Evolutionary conservation across 2,329 filamentous ascomycete species (phyloP), one percentile per base, ranked within the genome.

Genomic region (Cyphellophora europaea): DNA sequence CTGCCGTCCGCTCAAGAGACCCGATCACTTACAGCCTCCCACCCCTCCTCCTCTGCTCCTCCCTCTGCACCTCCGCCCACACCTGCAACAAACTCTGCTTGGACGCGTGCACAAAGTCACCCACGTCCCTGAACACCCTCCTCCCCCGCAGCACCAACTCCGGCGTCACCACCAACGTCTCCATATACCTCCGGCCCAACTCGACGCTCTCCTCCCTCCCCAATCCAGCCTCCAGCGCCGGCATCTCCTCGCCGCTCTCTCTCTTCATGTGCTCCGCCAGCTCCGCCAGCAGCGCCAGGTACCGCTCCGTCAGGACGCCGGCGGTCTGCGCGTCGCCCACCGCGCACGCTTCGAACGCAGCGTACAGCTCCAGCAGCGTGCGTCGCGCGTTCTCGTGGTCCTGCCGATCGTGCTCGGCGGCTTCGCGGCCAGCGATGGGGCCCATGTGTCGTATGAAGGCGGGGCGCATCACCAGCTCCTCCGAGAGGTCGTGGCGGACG

Each of bases 401-500:
- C 10, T 10, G n/a, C 6, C 43, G 38, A 32, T 48, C 45, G 21
- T 46, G 45, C 11, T 44, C 37, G 27, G 43, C 41, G 42, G 45
- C 45, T 1, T 37, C 27, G 10, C 27, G 10, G n/a, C 45, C 45
- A 19, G 34, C 27, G 21, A n/a, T 25, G 2, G 27, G 17, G 17
- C 43, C 43, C 3, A 48, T 34, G 19, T 42, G 27, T n/a, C 27
- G 19, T 19, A 41, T 30, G 37, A 48, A 46, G 5, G 45, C 45
- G 2, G 45, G 43, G 8, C 45, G 41, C 45, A 48, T 46, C 14
- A 48, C 35, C 4, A 48, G 19, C 21, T 48, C 45, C 32, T 48
- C 45, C 8, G 43, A 48, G 12, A 48, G 31, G 30, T 48, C 45
- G 32, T 48, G 45, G 3, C 45, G 43, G 30, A 48, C 40, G 3